Percentiles rank a stretch among this genome's conserved stretches.
Conservation (phyloP, 2,329 filamentous ascomycete species). For the Xenoacremonium recifei region DNA sequence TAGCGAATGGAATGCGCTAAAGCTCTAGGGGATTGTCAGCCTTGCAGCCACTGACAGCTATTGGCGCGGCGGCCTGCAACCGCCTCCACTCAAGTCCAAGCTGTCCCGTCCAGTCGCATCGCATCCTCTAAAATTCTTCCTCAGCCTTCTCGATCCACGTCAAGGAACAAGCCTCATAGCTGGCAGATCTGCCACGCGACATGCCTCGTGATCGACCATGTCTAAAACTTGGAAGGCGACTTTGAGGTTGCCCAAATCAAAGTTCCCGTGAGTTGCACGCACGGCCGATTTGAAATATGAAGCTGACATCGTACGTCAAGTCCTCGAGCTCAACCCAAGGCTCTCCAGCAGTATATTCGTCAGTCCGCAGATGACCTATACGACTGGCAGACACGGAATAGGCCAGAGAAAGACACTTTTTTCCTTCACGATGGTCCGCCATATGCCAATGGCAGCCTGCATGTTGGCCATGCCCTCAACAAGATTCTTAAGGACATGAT, state of each 20-base stretch:
- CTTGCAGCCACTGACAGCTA: no score
- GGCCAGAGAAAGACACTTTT: slow-evolving; percentile 62
- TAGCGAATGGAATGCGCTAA: slow-evolving; percentile 12
- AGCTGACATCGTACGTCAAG: no score
- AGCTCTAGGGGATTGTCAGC: slow-evolving; percentile 17
- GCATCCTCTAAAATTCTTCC: slow-evolving; percentile 21
- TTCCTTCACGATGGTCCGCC: slow-evolving; percentile 93
- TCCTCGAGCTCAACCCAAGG: slow-evolving; percentile 49
- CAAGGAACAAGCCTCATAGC: slow-evolving; percentile 2
- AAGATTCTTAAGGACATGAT: slow-evolving; percentile 97
- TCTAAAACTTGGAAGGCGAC: slow-evolving; percentile 71
- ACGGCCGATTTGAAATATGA: no score
- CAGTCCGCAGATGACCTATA: slow-evolving; percentile 87
- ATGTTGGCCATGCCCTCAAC: slow-evolving; percentile 93
- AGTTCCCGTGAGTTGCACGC: slow-evolving; percentile 69
- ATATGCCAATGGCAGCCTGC: slow-evolving; percentile 90
- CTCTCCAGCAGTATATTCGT: slow-evolving; percentile 61
- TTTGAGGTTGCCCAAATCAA: slow-evolving; percentile 71
- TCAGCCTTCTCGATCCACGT: slow-evolving; percentile 10
- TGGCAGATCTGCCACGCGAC: slow-evolving; percentile 13
- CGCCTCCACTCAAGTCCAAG: background rate
- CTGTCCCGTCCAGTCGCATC: no score
- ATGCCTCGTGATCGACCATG: slow-evolving; percentile 34
- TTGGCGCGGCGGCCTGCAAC: slow-evolving; percentile 9
- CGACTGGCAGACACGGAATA: slow-evolving; percentile 70